Percentiles rank a stretch among this genome's conserved stretches.
phyloP scores from a whole-genome alignment of 345 rosid species.

The Leavenworthia alabamica region DNA sequence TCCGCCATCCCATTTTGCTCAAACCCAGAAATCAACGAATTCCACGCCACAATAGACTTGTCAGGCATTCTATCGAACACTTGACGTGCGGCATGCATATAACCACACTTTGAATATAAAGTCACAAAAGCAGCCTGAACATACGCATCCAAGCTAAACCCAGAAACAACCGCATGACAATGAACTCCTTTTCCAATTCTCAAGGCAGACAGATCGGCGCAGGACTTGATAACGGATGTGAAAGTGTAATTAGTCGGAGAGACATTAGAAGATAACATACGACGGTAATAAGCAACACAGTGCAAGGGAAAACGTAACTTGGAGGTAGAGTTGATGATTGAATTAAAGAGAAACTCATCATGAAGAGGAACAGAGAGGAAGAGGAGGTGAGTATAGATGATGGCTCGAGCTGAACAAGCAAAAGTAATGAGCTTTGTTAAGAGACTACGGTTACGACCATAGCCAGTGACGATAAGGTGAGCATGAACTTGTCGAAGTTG shows the following conservation, averaged over 20 bases:
- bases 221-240: slow-evolving; percentile 65
- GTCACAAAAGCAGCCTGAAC: slow-evolving; percentile 64
- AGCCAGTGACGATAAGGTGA: slow-evolving; percentile 47
- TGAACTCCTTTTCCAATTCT: slow-evolving; percentile 51
- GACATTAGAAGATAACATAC: slow-evolving; percentile 41
- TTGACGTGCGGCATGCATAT: slow-evolving; percentile 41
- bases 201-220: slow-evolving; percentile 48
- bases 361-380: slow-evolving; percentile 52
- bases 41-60: slow-evolving; percentile 67
- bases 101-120: slow-evolving; percentile 44
- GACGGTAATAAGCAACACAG: slow-evolving; percentile 50
- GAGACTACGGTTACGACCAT: slow-evolving; percentile 51
- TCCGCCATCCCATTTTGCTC: slow-evolving; percentile 68
- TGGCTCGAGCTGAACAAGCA: slow-evolving; percentile 50
- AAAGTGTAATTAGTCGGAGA: slow-evolving; percentile 59
- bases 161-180: slow-evolving; percentile 45
- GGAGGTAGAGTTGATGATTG: slow-evolving; percentile 54
- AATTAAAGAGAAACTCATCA: slow-evolving; percentile 64
- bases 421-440: slow-evolving; percentile 70
- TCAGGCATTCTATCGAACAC: slow-evolving; percentile 67
- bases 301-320: slow-evolving; percentile 37
- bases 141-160: slow-evolving; percentile 53
- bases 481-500: slow-evolving; percentile 67
- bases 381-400: slow-evolving; percentile 42
- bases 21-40: slow-evolving; percentile 69